Evolutionary conservation across 768 basidiomycete species (phyloP), one percentile per base, ranked within the genome.

Genomic region (Calocybe gangraenosa): DNA sequence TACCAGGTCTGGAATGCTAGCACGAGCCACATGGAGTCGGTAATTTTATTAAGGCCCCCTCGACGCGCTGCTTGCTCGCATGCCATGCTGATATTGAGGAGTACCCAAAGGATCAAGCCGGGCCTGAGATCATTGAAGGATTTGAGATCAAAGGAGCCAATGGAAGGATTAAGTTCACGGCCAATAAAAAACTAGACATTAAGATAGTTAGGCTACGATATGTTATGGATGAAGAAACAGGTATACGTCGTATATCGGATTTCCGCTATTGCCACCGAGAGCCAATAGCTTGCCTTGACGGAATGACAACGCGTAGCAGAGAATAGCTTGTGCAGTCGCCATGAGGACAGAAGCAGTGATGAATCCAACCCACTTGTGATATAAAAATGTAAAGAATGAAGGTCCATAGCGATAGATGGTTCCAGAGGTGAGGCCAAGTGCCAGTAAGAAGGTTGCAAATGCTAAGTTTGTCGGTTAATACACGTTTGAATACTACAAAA

Each of bases 21-120:
- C 14, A 94, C 87, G 17, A 98, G 76, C 75, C 84, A 82, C 88
- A 98, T 88, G 19, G 90, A 91, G 66, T 96, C 94, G 1, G 92
- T 92, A 52, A 87, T 69, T 13, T 74, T 67, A 19, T 58, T 53
- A 54, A 84, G 62, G 22, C 76, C 83, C n/a, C 86, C 90, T 22
- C 82, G 78, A 45, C 87, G 87, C 43, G 76, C 76, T 9, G 89
- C 90, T 63, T 99, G 96, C 58, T 85, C 86, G 63, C 94, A 96
- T 1, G 83, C 78, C 82, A 93, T 87, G 62, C 85, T 84, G 50
- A 97, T 81, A 65, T 97, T 83, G 64, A 94, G 73, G 44, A 99
- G 75, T 20, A 82, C 71, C 95, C 96, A 99, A 14, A 92, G 78
- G 54, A 94, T 94, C 43, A 96, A 75, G 15, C 92, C 92, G 0